phyloP scores from a whole-genome alignment of 2,329 filamentous ascomycete genomes.

The Paramyrothecium roridum region DNA sequence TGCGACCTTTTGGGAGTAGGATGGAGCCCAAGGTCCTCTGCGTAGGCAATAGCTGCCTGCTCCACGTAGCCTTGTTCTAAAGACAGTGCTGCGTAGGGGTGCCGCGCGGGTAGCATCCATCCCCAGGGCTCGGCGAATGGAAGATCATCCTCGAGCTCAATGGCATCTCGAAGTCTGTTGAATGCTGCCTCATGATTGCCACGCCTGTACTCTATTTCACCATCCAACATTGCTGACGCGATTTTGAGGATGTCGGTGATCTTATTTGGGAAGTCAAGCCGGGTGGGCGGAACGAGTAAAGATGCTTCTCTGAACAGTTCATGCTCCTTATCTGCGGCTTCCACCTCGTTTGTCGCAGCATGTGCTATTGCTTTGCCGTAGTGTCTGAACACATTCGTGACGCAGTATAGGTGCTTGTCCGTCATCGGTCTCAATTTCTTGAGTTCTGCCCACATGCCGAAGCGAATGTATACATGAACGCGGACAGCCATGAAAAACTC shows the following conservation, averaged over 20 bases:
- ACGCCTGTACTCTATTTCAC: conserved; percentile 65
- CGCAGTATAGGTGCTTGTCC: conserved; percentile 57
- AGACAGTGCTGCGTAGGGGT: conserved; percentile 63
- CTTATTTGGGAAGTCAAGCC: conserved; percentile 35
- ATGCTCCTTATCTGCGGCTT: conserved; percentile 46
- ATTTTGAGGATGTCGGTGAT: conserved; percentile 53
- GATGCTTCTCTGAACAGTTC: conserved; percentile 45
- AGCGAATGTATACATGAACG: conserved; percentile 66
- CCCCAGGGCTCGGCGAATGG: conserved; percentile 69
- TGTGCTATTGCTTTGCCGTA: conserved; percentile 65
- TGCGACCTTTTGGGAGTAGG: conserved; percentile 54
- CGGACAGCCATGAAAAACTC: conserved; percentile 63
- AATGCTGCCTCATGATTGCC: conserved; percentile 55
- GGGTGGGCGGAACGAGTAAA: conserved; percentile 46
- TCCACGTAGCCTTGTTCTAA: conserved; percentile 57
- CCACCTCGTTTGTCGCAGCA: conserved; percentile 50
- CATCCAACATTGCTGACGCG: conserved; percentile 62
- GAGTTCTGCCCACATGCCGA: conserved; percentile 65
- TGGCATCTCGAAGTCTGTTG: conserved; percentile 47
- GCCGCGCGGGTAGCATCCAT: conserved; percentile 69
- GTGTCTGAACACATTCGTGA: conserved; percentile 61
- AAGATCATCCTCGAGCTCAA: conserved; percentile 54
- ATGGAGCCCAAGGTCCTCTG: conserved; percentile 54
- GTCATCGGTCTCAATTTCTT: conserved; percentile 44
- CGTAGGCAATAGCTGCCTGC: conserved; percentile 51